Evolutionary conservation across 2,329 filamentous ascomycete species (phyloP), one percentile per base, ranked within the genome.

Genomic region (Fusarium nygamai): DNA sequence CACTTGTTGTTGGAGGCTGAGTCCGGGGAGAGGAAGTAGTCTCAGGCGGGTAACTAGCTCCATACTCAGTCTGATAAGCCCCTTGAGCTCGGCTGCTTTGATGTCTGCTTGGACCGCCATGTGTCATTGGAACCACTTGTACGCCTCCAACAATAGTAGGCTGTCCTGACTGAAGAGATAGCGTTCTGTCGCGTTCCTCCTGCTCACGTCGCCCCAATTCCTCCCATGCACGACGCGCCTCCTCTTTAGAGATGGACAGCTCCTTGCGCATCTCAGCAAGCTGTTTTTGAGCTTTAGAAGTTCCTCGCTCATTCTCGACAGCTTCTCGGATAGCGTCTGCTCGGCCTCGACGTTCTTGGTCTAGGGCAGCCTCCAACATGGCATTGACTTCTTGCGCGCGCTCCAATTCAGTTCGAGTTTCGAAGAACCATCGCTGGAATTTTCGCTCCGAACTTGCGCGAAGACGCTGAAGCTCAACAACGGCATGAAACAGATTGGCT

Each of bases 381-480:
- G 91, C 95, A 64, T 94, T 93, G 43, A 93, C 87, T 83, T 98
- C 96, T 75, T 94, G 92, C 57, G 92, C 89, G 34, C 93, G 91
- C 84, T 98, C 96, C 74, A 97, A 91, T 76, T 98, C 95, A 38
- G 92, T 89, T 59, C 95, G 89, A 13, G 95, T 98, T 81, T 99
- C 96, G 77, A 97, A 98, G 84, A 98, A 98, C 96, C 96, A 99
- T 58, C 96, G 90, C 83, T 99, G 96, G 78, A 99, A 99, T 81
- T 98, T 98, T 73, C 96, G 92, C 83, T 99, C 96, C 0, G 96
- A 98, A 64, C 95, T 98, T 43, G 96, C 96, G 48, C 96, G 93
- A 33, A 99, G 87, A 36, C 96, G 92, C 82, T 99, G 96, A 51
- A 99, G 86, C 83, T 99, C 96, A 8, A 99, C 96, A 1, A 99